Evolutionary conservation across 2,329 filamentous ascomycete genomes (phyloP), one percentile per base, ranked within the genome.

Genomic region (Monosporascus sp.): DNA sequence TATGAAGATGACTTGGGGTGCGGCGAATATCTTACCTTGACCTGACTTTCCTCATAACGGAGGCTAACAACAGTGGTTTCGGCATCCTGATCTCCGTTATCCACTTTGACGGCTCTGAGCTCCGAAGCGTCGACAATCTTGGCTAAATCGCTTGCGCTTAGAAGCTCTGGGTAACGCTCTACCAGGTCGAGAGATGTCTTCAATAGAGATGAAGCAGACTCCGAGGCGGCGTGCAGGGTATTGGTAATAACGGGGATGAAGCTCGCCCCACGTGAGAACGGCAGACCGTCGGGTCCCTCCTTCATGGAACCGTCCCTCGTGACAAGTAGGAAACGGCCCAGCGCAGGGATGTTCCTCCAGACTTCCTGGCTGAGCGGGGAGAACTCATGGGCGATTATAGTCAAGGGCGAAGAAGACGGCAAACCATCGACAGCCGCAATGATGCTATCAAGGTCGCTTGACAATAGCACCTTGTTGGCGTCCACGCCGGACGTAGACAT

Each of bases 321-420:
- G 26, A 51, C 34, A 8, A 58, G 24, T 3, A 58, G 46, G 20
- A 56, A 53, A 17, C 49, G 40, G 14, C 49, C 41, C 5, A 48
- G 50, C n/a, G 41, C 44, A 11, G 56, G 53, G 5, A 56, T 56
- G 16, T 45, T 38, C 46, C 50, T 46, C 56, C 56, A 58, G 31
- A 56, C 43, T 43, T 58, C 52, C 14, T 53, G 56, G 43, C 50
- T 51, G 7, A 56, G 40, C 5, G 36, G 26, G 40, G 46, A 47
- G 46, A 58, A 58, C 11, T 53, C 51, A 27, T 56, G 48, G n/a
- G 53, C 46, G 17, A 58, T 16, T 38, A 56, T 27, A 9, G 49
- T 46, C n/a, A 56, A 48, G 24, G 34, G 46, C 16, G 47, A 50
- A 38, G 24, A 43, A 38, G 47, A 37, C 16, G 43, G 14, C 24